phyloP scores from a whole-genome alignment of 2,329 filamentous ascomycete species.

The Xylariales sp. region DNA sequence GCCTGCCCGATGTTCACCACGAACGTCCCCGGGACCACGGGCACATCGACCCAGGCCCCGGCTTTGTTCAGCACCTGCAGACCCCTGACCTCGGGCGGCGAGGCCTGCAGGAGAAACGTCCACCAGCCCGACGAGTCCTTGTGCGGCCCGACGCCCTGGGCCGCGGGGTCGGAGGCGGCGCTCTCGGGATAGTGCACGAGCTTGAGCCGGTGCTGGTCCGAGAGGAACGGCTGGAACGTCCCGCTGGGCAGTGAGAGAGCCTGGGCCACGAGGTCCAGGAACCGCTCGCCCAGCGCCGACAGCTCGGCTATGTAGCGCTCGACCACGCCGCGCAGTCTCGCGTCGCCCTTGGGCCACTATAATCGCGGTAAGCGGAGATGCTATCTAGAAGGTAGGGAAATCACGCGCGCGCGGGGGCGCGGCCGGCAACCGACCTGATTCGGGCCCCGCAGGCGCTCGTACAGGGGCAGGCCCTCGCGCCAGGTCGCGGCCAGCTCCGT shows the following conservation, averaged over 20 bases:
- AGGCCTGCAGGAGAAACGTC: constrained; percentile 72
- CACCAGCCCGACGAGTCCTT: constrained; percentile 74
- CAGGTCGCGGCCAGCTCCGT: constrained; percentile 61
- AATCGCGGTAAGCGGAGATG: neutral
- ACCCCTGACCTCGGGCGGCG: constrained; percentile 60
- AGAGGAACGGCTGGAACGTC: constrained; percentile 64
- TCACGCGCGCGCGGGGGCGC: too few relatives aligned
- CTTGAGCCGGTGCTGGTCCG: constrained; percentile 69
- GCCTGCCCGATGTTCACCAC: constrained; percentile 70
- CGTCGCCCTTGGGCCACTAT: constrained; percentile 57
- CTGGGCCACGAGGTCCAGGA: constrained; percentile 67
- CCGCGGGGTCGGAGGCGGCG: constrained; percentile 26
- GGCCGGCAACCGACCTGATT: constrained; percentile 55
- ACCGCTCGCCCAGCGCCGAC: constrained; percentile 62
- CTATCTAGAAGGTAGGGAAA: neutral
- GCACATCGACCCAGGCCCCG: constrained; percentile 63
- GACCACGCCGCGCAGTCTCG: constrained; percentile 53
- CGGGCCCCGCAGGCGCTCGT: constrained; percentile 59
- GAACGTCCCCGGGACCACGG: constrained; percentile 60
- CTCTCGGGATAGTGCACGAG: constrained; percentile 63
- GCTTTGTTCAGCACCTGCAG: constrained; percentile 63
- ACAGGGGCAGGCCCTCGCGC: constrained; percentile 50
- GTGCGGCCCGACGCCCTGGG: constrained; percentile 71
- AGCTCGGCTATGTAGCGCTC: constrained; percentile 64
- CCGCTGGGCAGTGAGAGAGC: constrained; percentile 62